Base-by-base conservation (phyloP, 768 basidiomycete species). In the Lentinula sp. region DNA sequence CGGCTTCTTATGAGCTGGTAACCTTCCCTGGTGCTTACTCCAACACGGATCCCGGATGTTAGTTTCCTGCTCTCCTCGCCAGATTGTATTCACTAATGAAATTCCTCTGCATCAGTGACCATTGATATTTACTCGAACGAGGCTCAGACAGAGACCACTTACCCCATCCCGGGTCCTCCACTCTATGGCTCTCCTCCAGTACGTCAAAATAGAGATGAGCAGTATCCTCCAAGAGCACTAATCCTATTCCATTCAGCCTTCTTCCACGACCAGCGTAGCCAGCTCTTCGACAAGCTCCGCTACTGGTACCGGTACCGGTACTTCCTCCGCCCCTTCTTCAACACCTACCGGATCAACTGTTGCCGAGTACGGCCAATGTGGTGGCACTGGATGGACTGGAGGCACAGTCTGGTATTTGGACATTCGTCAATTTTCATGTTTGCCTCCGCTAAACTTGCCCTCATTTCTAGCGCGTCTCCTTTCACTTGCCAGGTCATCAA, bases 11-110 rank as follows among this genome's bases (percentile, higher is more conserved):
- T 40, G 75, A 84, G 63, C 80, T 82, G 45, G 78, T 81, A 21
- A 68, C 72, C 4, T 79, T 80, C 75, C 79, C 79, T 21, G 79
- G 78, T 28, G 79, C 67, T 5, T 81, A 81, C 67, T 74, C 71
- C 40, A 72, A 70, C 52, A 71, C 68, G 35, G 78, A 80, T 65
- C 77, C 78, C 13, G 79, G 79, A 40, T 60, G 78, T 78, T 61
- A 66, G 76, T 70, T 10, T 18, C n/a, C 15, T 31, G 16, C 11
- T 42, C 21, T 37, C 39, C 1, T 48, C 28, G 28, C 28, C 28
- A 28, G 15, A 48, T 48, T 13, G 7, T 5, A 18, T 48, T 48
- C 23, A 48, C 7, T 48, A n/a, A 48, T 8, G 23, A 2, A 5
- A 31, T 13, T 40, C 16, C n/a, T 75, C 57, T 74, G 73, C 65